Evolutionary conservation across 768 basidiomycete genomes (phyloP).

Genomic region (Royoungia palumana): DNA sequence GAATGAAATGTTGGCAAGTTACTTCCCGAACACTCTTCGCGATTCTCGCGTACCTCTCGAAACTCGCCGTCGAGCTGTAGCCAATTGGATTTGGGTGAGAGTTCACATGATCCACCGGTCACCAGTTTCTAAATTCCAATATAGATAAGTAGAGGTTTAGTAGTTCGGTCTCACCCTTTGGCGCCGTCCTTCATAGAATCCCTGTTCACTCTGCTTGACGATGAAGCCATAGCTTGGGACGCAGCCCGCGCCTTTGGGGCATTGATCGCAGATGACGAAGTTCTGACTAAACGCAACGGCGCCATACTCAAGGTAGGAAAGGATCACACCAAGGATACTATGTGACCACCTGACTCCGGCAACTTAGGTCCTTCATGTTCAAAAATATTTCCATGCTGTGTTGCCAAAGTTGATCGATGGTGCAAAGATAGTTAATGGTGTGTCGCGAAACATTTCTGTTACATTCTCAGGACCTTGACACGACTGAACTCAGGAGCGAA

Average conservation of each 20-base stretch:
- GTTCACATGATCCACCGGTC: background rate
- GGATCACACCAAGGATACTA: background rate
- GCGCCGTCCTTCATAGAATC: conserved; percentile 56
- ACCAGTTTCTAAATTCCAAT: background rate
- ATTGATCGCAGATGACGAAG: conserved; percentile 54
- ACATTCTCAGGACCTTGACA: background rate
- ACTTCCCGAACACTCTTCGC: conserved; percentile 49
- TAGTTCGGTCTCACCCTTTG: conserved; percentile 66
- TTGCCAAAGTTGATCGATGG: conserved; percentile 74
- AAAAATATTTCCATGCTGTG: conserved; percentile 68
- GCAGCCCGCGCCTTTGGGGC: conserved; percentile 76
- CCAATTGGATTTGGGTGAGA: conserved; percentile 68
- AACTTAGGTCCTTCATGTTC: conserved; percentile 63
- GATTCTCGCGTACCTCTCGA: conserved; percentile 30
- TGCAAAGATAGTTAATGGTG: conserved; percentile 55
- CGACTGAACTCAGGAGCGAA: conserved; percentile 38
- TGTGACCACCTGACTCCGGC: conserved; percentile 1
- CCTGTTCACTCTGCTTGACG: conserved; percentile 69
- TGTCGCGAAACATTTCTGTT: conserved; percentile 15
- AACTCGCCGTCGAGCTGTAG: conserved; percentile 51
- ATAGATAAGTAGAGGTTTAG: conserved; percentile 76
- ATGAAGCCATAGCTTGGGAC: conserved; percentile 59
- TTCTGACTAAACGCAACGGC: conserved; percentile 75
- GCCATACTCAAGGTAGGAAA: conserved; percentile 68
- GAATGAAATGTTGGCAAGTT: conserved; percentile 38